Base-by-base conservation (phyloP, 2,329 filamentous ascomycete genomes). In the Cladosporium sp. region DNA sequence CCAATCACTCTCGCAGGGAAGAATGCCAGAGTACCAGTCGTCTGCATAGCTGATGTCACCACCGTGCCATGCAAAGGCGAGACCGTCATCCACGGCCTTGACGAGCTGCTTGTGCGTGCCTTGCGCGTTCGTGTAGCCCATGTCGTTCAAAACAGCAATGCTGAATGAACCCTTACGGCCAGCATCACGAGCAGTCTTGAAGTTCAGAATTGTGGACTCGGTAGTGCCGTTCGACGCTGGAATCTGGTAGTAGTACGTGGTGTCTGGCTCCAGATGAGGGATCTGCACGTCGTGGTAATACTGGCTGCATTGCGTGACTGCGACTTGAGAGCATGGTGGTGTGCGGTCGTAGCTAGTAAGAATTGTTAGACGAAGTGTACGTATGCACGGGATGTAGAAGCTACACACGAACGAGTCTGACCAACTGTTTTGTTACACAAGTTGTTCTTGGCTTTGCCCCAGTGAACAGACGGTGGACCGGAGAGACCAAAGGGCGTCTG, bases 11-110 rank as follows among this genome's bases (percentile, higher is more conserved):
- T 75, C 79, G 65, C 83, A 85, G 16, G 82, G 78, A 21, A 84
- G 71, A 61, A 84, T 82, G 5, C 49, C 49, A 30, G 49, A 53
- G 25, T 53, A 53, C 86, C 86, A 88, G 73, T 86, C 82, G 65
- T 88, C 86, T 1, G 86, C 85, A 68, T 88, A 88, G 0, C 76
- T 85, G 16, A 88, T 78, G 70, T 88, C 86, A 5, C 83, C 83
- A n/a, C 49, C 49, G 25, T 53, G 49, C 49, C 49, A 53, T 16
- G 49, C 49, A 0, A 82, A 82, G 14, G 54, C 36, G 14, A 58
- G 67, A 84, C 83, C 32, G 65, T 84, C 80, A 69, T 86, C 76
- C 26, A 83, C 77, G 0, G 80, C 85, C 18, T 76, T 71, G 1
- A 83, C 83, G 1, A 87, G 80, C n/a, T 46, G 28, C 49, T 32